Evolutionary conservation across 2,329 filamentous ascomycete species (phyloP).

Genomic region (Aureobasidium sp.): DNA sequence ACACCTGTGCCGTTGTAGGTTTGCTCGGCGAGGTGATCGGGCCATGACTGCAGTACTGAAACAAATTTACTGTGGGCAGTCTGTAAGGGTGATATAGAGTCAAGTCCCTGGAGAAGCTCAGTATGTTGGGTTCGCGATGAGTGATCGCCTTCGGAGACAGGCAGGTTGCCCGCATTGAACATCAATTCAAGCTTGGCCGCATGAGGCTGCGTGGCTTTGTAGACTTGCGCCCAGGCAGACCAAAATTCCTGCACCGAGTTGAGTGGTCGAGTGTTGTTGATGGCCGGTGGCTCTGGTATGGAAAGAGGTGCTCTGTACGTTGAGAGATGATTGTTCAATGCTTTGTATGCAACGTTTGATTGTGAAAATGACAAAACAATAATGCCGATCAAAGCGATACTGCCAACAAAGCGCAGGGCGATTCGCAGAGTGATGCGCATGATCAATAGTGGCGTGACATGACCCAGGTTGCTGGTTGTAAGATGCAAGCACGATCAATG

Average conservation of each 20-base stretch:
- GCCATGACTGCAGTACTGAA: conserved; percentile 1
- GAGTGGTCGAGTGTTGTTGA: neutral
- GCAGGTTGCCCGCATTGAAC: neutral
- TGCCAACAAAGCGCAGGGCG: neutral
- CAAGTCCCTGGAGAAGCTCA: neutral
- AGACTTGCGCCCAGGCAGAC: neutral
- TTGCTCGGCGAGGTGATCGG: neutral
- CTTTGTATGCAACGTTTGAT: neutral
- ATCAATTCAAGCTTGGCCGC: neutral
- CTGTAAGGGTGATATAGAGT: conserved; percentile 15
- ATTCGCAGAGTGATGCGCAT: neutral
- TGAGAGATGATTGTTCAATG: neutral
- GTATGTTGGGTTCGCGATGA: neutral
- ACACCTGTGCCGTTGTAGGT: conserved; percentile 24
- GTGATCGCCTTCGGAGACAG: neutral
- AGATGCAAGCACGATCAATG: neutral
- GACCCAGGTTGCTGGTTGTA: neutral
- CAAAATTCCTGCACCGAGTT: neutral
- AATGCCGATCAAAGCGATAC: neutral
- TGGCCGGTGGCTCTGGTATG: neutral
- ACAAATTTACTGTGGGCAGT: conserved; percentile 13
- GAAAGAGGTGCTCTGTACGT: neutral
- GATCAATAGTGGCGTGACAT: neutral
- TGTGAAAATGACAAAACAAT: neutral
- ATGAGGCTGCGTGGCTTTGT: neutral